Conservation (phyloP, 2,329 filamentous ascomycete species). For the Plectosphaerella sp. region DNA sequence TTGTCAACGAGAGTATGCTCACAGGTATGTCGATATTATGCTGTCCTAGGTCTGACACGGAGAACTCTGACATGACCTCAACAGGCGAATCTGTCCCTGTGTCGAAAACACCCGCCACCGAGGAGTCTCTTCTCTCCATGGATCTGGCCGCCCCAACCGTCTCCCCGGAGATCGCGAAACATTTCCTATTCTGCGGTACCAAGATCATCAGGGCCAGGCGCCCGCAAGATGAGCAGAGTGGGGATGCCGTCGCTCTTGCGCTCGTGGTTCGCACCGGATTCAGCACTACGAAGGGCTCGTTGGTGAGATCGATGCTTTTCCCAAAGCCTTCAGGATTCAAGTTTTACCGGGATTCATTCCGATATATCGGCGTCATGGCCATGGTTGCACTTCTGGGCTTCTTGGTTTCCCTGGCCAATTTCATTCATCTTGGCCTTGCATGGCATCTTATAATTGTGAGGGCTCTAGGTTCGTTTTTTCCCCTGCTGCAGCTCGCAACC, state of each 20-base stretch:
- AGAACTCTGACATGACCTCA: not conserved
- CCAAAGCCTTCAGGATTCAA: constrained; percentile 98
- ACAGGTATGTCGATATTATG: constrained; percentile 43
- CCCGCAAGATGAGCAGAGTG: constrained; percentile 79
- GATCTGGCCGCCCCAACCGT: constrained; percentile 79
- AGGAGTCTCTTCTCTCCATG: constrained; percentile 72
- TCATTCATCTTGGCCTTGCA: constrained; percentile 74
- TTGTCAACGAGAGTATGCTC: constrained; percentile 99
- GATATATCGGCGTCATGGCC: constrained; percentile 96
- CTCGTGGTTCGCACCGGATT: constrained; percentile 94
- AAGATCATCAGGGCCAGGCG: constrained; percentile 88
- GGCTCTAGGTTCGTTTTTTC: constrained; percentile 47
- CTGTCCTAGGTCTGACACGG: not conserved
- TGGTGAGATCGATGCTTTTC: constrained; percentile 97
- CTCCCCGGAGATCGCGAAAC: constrained; percentile 75
- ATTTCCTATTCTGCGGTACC: constrained; percentile 92
- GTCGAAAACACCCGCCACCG: constrained; percentile 80
- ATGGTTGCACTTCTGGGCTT: constrained; percentile 83
- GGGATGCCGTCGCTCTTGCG: constrained; percentile 86
- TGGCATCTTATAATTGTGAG: constrained; percentile 91
- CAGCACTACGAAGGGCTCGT: constrained; percentile 92
- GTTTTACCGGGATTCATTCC: constrained; percentile 95
- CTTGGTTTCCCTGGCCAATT: constrained; percentile 87
- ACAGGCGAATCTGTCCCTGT: constrained; percentile 90
- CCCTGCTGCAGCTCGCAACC: not conserved